These are phyloP conservation scores for Syncephalastrum monosporum DNA, from an alignment of 371 early-diverging fungal genomes.

Conservation along the genomic window DNA sequence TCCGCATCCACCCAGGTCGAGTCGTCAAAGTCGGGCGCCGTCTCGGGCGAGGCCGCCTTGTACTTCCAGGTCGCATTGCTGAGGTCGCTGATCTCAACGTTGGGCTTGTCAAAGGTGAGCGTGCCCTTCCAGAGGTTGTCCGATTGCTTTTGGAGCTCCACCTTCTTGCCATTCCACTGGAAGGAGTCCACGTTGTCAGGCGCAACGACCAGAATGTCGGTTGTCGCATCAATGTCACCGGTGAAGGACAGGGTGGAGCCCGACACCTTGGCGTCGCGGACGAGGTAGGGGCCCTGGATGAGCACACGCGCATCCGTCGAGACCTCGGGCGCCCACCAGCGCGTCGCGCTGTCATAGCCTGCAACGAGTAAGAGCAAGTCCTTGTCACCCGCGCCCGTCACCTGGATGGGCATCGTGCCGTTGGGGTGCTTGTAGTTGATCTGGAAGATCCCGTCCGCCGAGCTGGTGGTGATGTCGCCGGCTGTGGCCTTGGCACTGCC, in stretches of 20 bases:
- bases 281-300: constrained; percentile 25
- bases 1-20: constrained; percentile 18
- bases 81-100: constrained; percentile 12
- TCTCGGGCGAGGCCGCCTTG: constrained; percentile 23
- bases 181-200: constrained; percentile 7
- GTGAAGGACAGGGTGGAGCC: constrained; percentile 10
- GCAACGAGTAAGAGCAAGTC: constrained; percentile 15
- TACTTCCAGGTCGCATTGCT: constrained; percentile 19
- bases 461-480: constrained; percentile 3
- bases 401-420: constrained; percentile 12
- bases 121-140: constrained; percentile 16
- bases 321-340: constrained; percentile 20
- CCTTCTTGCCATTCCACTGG: constrained; percentile 16
- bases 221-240: constrained; percentile 19
- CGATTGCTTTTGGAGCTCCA: constrained; percentile 3
- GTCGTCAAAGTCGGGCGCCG: constrained; percentile 21
- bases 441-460: constrained; percentile 8
- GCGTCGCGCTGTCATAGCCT: constrained; percentile 14
- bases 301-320: constrained; percentile 10
- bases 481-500: constrained; percentile 4
- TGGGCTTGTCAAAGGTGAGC: constrained; percentile 6
- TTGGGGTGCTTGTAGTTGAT: constrained; percentile 21
- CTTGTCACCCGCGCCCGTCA: not conserved
- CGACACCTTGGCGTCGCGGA: constrained; percentile 17
- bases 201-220: constrained; percentile 15